Base-by-base conservation (phyloP, 2,329 filamentous ascomycete genomes). In the Westerdykella ornata region DNA sequence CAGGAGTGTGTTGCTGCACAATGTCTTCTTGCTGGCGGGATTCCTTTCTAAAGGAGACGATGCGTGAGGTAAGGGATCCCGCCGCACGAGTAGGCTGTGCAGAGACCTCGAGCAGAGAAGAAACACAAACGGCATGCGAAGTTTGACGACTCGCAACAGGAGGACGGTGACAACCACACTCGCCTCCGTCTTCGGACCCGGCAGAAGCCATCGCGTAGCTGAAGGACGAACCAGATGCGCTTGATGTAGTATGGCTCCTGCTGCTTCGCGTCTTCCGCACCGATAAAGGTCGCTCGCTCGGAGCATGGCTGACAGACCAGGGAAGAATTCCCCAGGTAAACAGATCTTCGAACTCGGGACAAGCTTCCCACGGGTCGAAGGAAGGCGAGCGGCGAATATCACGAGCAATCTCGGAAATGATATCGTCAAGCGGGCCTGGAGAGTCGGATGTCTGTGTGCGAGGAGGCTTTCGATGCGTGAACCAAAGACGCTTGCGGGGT, bases 251-350 rank as follows among this genome's bases (percentile, higher is more conserved):
- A 17, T 33, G n/a, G 5, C 30, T 17, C n/a, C 14, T 33, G 16
- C 54, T 61, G 37, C 53, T 52, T 34, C 59, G 59, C 35, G 58
- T 58, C 42, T 63, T 64, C 29, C 57, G 59, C 42, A 64, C 48
- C 11, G 47, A 56, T 45, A 61, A 50, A 56, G 60, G 59, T 32
- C 57, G 50, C 6, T 52, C 44, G 46, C 51, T 57, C 9, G 60
- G 60, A 12, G 51, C 46, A 35, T 54, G 49, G 44, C 60, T 60
- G 19, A 64, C 42, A 34, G 58, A 6, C 8, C 6, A n/a, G 16
- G 14, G 8, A 15, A 33, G 30, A 5, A 33, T 26, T 9, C 22
- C 12, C 22, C 22, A 26, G 22, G 3, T 2, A 26, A 26, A 26
- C 8, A 26, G 22, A 26, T 26, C 22, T 26, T 26, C 31, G 14